Evolutionary conservation across 2,329 filamentous ascomycete genomes (phyloP).

Genomic region (Apiospora phragmitis): DNA sequence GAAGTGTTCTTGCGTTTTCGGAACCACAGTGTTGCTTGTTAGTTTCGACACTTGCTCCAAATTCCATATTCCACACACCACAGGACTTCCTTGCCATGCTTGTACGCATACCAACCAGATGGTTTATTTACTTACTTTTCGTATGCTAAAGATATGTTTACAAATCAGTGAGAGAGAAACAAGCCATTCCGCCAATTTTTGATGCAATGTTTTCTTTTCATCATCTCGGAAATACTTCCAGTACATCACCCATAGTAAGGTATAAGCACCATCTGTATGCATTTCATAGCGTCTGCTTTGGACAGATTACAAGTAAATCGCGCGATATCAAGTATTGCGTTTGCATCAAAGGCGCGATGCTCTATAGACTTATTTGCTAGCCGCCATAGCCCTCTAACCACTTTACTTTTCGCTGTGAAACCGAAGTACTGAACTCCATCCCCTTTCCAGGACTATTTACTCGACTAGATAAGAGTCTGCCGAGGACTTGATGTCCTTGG

Average conservation of each 20-base stretch:
- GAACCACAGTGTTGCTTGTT: conserved; percentile 3
- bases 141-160: background rate
- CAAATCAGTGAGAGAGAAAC: background rate
- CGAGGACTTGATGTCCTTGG: conserved; percentile 76
- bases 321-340: background rate
- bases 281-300: background rate
- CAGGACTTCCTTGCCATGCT: background rate
- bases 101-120: background rate
- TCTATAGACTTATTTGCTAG: conserved; percentile 12
- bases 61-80: background rate
- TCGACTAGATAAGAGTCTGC: conserved; percentile 78
- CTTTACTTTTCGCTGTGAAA: conserved; percentile 2
- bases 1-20: background rate
- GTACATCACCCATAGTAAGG: background rate
- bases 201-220: background rate
- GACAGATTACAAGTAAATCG: background rate
- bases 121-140: too few relatives aligned
- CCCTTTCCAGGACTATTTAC: conserved; percentile 42
- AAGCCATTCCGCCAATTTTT: background rate
- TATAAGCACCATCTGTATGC: background rate
- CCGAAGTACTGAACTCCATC: background rate
- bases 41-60: background rate
- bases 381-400: conserved; percentile 1
- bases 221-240: background rate
- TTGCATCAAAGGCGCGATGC: background rate